Percentiles rank a stretch among this genome's conserved stretches.
phyloP scores from a whole-genome alignment of 176 grass and related monocot species.

The Guadua angustifolia region DNA sequence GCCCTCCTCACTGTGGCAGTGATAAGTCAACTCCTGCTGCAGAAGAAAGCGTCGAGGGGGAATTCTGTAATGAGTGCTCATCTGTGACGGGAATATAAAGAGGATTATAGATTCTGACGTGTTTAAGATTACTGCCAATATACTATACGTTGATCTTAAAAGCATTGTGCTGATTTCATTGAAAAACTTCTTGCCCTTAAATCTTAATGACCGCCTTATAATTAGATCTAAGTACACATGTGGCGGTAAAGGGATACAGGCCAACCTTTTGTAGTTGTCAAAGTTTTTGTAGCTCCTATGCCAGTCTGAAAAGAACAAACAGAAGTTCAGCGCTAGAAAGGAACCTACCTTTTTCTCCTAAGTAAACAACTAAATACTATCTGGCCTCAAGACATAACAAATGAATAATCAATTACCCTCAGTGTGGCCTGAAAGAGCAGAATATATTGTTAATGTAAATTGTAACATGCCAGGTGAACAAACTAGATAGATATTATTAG shows the following conservation, averaged over 20 bases:
- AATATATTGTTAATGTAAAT: too few relatives aligned
- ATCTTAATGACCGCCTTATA: neutral
- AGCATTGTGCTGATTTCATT: neutral
- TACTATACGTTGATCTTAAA: neutral
- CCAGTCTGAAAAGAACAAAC: constrained; percentile 49
- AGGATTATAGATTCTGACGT: neutral
- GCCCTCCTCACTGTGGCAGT: neutral
- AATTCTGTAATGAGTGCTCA: constrained; percentile 19
- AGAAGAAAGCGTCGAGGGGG: neutral
- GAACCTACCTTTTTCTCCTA: neutral
- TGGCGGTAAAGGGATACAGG: neutral
- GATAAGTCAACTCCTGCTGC: constrained; percentile 3
- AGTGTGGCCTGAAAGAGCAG: too few relatives aligned
- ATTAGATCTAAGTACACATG: neutral
- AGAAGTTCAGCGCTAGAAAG: constrained; percentile 29
- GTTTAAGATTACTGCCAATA: neutral
- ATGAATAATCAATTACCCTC: neutral
- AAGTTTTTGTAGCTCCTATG: constrained; percentile 31
- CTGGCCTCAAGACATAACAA: neutral
- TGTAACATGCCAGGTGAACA: too few relatives aligned
- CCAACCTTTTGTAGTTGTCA: constrained; percentile 40
- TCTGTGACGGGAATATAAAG: constrained; percentile 16
- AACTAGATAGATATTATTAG: too few relatives aligned
- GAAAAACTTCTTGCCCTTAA: neutral
- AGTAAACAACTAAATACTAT: neutral